Percentiles rank a stretch among this genome's conserved stretches.
Conservation (phyloP, 176 grass and related monocot genomes). For the Oryza nivara region DNA sequence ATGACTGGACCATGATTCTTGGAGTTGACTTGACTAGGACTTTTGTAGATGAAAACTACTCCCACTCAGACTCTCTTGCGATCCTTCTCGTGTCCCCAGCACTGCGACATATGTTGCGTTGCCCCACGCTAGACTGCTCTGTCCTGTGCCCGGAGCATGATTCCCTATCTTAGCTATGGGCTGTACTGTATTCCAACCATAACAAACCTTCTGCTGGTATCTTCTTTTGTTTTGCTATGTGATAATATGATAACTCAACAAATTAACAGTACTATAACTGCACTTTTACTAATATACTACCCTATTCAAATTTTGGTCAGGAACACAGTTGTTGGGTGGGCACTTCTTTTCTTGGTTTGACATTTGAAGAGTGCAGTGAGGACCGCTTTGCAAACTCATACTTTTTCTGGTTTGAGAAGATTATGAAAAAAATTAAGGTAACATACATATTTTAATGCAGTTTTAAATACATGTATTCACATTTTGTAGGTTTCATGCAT, state of each 20-base stretch:
- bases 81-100: not conserved
- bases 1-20: not conserved
- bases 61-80: not conserved
- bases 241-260: not conserved
- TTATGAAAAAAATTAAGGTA: constrained; percentile 18
- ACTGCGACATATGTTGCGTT: not conserved
- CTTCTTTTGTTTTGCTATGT: not conserved
- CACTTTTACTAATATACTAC: not conserved
- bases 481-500: not conserved
- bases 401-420: constrained; percentile 22
- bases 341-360: constrained; percentile 41
- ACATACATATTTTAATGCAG: not conserved
- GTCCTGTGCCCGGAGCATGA: not conserved
- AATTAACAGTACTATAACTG: not conserved
- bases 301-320: not conserved
- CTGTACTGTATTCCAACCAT: not conserved
- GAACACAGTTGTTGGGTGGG: constrained; percentile 35
- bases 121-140: not conserved
- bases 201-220: not conserved
- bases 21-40: not conserved
- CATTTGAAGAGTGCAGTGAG: constrained; percentile 23
- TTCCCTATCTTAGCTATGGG: not conserved
- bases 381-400: constrained; percentile 25
- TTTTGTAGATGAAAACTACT: not conserved
- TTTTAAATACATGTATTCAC: not conserved